phyloP scores from a whole-genome alignment of 1,284 basidiomycete species.

The Puccinia novopanici region DNA sequence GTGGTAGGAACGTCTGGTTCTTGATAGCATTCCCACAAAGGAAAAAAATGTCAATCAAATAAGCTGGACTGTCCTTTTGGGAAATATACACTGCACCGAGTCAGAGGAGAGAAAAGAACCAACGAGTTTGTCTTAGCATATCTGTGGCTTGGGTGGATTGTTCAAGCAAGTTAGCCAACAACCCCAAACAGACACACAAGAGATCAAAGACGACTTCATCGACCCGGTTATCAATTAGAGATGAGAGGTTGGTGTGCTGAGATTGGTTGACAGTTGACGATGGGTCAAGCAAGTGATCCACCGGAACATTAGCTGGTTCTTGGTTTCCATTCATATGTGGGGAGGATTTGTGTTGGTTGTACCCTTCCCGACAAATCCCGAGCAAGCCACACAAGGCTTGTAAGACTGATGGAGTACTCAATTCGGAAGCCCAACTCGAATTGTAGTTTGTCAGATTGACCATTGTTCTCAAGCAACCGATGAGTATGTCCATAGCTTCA shows the following conservation, averaged over 20 bases:
- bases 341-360: constrained; percentile 4
- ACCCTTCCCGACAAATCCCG: constrained; percentile 37
- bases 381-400: constrained; percentile 26
- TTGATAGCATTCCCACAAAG: background rate
- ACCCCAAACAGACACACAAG: constrained; percentile 34
- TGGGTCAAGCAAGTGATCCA: background rate
- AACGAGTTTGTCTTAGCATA: constrained; percentile 29
- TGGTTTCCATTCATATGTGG: background rate
- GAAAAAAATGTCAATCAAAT: background rate
- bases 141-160: constrained; percentile 18
- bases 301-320: background rate
- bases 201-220: constrained; percentile 44
- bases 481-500: constrained; percentile 30
- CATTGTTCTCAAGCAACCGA: constrained; percentile 41
- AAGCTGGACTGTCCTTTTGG: background rate
- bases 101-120: background rate
- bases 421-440: constrained; percentile 9
- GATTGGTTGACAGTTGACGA: background rate
- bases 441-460: constrained; percentile 45
- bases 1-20: background rate
- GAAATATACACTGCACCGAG: background rate
- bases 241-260: background rate
- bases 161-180: constrained; percentile 43
- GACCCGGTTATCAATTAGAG: background rate
- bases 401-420: constrained; percentile 23